Base-by-base conservation (phyloP, 1,284 basidiomycete genomes). In the Wallemia mellicola region DNA sequence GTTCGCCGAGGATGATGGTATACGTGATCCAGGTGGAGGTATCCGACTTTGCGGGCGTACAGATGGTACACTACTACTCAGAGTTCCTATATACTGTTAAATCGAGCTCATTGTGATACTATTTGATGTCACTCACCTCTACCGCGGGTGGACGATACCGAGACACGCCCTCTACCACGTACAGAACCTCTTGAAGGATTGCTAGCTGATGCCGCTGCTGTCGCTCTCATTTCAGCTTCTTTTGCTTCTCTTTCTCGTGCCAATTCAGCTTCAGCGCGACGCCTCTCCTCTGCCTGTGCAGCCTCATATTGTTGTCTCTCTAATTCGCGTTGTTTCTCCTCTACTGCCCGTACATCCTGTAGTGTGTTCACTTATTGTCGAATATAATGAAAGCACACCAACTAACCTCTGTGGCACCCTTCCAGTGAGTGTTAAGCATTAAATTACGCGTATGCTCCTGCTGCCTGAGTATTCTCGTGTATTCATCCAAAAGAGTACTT, bases 391-490 rank as follows among this genome's bases (percentile, higher is more conserved):
- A n/a, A n/a, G n/a, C n/a, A n/a, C n/a, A n/a, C n/a, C n/a, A n/a
- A n/a, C n/a, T n/a, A n/a, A n/a, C n/a, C 7, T 28, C 55, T 3
- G 55, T 24, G 5, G 38, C 38, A 2, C 55, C 55, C 55, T 27
- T 26, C 55, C 55, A 57, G 22, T 57, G 24, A 19, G 25, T 25
- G 27, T 57, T 28, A 19, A 24, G 24, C 55, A 57, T 28, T 26
- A 57, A 28, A 7, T 11, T 26, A 17, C 55, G 55, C 55, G 55
- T 57, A 25, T 57, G 55, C 55, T 57, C 55, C 55, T 57, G 55
- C 24, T 57, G 55, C 5, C 55, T 25, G 5, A 57, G 24, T 14
- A 57, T 57, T 24, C 27, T 19, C 25, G 27, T 57, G 55, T 57
- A 57, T 28, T 26, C 27, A 28, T 57, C 55, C 15, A 57, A 25